A percentile compares a stretch with the other conserved stretches of the same genome.
phyloP scores from a whole-genome alignment of 495 filamentous ascomycete species.

The Parmelia sp. region DNA sequence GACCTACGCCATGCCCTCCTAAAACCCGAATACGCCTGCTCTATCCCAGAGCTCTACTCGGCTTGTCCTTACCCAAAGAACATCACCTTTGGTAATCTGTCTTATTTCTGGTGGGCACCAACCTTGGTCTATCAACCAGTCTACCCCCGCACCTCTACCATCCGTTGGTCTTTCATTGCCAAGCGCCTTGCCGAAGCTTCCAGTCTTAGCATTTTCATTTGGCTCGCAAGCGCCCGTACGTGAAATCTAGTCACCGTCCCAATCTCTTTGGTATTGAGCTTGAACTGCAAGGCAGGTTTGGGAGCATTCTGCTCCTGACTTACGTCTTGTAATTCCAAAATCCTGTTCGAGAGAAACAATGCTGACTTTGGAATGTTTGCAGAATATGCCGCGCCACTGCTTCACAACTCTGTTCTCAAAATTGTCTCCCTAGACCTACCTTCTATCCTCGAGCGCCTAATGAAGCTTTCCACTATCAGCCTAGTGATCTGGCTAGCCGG shows the following conservation, averaged over 20 bases:
- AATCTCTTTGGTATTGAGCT: too few species aligned
- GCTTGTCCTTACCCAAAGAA: constrained; percentile 85
- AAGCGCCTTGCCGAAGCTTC: constrained; percentile 74
- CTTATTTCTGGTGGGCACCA: constrained; percentile 95
- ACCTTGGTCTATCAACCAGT: constrained; percentile 96
- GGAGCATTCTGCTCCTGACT: too few species aligned
- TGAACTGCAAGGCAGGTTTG: too few species aligned
- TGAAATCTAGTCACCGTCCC: too few species aligned
- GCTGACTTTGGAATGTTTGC: too few species aligned
- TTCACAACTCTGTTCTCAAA: constrained; percentile 81
- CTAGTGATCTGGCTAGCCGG: constrained; percentile 94
- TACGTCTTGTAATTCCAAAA: too few species aligned
- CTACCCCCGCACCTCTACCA: constrained; percentile 71
- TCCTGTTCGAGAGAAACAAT: too few species aligned
- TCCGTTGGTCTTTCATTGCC: constrained; percentile 78
- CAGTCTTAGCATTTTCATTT: constrained; percentile 76
- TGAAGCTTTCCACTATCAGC: constrained; percentile 92
- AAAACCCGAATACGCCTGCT: constrained; percentile 50
- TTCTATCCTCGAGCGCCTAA: constrained; percentile 76
- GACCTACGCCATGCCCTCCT: constrained; percentile 86
- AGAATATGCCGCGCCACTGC: constrained; percentile 80
- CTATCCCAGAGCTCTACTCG: constrained; percentile 71
- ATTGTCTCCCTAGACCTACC: constrained; percentile 74
- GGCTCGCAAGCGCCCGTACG: constrained; percentile 69
- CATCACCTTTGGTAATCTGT: constrained; percentile 76